Base-by-base conservation (phyloP, 306 rosid species). In the Rosa multiflora region DNA sequence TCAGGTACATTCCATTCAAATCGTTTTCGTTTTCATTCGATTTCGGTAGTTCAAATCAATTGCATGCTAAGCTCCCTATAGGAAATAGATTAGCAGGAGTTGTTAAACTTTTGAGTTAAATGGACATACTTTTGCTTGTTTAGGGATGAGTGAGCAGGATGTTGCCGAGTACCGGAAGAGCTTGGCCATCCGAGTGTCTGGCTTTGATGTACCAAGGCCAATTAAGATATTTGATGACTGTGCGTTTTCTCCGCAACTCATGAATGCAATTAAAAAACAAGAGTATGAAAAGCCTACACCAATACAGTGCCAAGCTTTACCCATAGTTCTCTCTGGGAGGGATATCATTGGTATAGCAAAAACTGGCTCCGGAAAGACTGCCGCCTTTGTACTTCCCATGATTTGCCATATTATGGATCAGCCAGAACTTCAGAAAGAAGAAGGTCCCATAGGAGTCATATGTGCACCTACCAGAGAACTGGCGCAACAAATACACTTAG, bases 341-440 rank as follows among this genome's bases (percentile, higher is more conserved):
- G 99, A 95, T 85, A 82, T 93, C 37, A 95, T 93, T 80, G 99
- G 97, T 53, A 95, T 95, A 81, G 99, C 99, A 3, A 95, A 93
- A 87, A 95, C 99, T 9, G 99, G 99, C 83, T 95, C 99, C 3
- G 99, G 99, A 80, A 95, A 95, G 83, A 95, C 99, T 81, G 99
- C 98, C 64, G 87, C 98, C 70, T 95, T 95, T 91, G 98, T 95
- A 72, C 99, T 95, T 87, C 99, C 99, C 48, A 95, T 95, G 98
- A 89, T 91, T 61, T 95, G 87, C 61, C 99, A 95, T 87, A 93
- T 93, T 75, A 93, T 95, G 96, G 98, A 95, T 90, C 99, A 93
- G 85, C 98, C 99, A 23, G 99, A 95, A 83, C 98, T 93, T 82
- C 87, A 79, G 86, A 95, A 95, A 87, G 99, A 95, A 76, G 98